Base-by-base conservation (phyloP, 2,329 filamentous ascomycete genomes). In the Colletotrichum melonis region DNA sequence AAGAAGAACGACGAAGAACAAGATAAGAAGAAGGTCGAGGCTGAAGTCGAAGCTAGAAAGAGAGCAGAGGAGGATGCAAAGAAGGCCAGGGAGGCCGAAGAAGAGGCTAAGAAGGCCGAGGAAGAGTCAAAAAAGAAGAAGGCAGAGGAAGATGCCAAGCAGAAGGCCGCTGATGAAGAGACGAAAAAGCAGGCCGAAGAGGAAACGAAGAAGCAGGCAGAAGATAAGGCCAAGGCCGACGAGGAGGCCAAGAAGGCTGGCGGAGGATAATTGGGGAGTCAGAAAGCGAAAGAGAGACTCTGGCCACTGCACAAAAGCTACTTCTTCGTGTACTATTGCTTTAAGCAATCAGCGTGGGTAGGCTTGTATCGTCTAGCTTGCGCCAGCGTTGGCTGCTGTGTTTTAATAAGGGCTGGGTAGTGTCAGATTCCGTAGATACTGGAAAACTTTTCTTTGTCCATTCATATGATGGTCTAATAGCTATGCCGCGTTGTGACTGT, bases 221-320 rank as follows among this genome's bases (percentile, higher is more conserved):
- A 68, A 19, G 56, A 63, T n/a, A 69, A 63, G 8, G 42, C 42
- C 42, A 49, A 49, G 42, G 42, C 42, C 42, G 42, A 49, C 24
- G 69, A 67, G 52, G 67, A 72, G 54, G 69, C 65, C 58, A 69
- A 52, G 65, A 72, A 72, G 69, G 69, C 69, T 6, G 69, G 69
- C 5, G 69, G 69, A 16, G 69, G 69, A 63, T 72, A 72, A 35
- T 52, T 5, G 24, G 28, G 54, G 54, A 30, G 26, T 7, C 16
- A 30, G 54, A 22, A 56, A 56, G 28, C 38, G 38, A 42, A 42
- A 42, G 38, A 42, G 24, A 5, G 19, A 46, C 60, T 14, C 46
- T 32, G 30, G 60, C 42, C 16, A 28, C 42, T 63, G 26, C 28
- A 54, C 16, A 63, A 54, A 63, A 63, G 60, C 42, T 22, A 14